These are phyloP conservation scores for Entomophthora muscae DNA, from an alignment of 371 early-diverging fungal species.

Conservation along the genomic window DNA sequence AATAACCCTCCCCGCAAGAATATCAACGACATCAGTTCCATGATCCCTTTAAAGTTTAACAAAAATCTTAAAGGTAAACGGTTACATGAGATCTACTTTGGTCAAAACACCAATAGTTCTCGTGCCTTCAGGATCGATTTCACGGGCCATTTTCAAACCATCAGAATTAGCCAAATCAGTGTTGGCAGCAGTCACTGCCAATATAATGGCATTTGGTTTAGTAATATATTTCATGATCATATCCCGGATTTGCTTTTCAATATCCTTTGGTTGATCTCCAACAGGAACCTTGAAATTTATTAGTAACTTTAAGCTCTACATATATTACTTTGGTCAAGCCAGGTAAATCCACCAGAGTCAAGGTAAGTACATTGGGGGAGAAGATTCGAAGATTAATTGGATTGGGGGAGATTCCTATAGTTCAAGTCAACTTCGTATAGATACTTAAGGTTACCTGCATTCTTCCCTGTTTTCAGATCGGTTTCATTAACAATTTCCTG, in stretches of 20 bases:
- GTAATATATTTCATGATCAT: slow-evolving; percentile 92
- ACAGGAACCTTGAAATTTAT: slow-evolving; percentile 53
- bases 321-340: slow-evolving; percentile 78
- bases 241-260: slow-evolving; percentile 92
- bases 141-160: slow-evolving; percentile 88
- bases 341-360: slow-evolving; percentile 97
- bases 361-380: slow-evolving; percentile 88
- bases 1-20: slow-evolving; percentile 91
- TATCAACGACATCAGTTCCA: slow-evolving; percentile 98
- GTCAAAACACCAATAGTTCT: slow-evolving; percentile 98
- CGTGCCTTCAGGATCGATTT: slow-evolving; percentile 94
- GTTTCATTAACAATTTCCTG: slow-evolving; percentile 88
- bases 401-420: slow-evolving; percentile 59
- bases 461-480: slow-evolving; percentile 80
- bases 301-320: neutral
- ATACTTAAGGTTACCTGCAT: slow-evolving; percentile 31
- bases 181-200: slow-evolving; percentile 96
- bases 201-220: slow-evolving; percentile 90
- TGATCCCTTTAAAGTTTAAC: slow-evolving; percentile 41
- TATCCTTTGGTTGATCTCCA: slow-evolving; percentile 97
- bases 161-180: slow-evolving; percentile 98
- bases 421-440: neutral
- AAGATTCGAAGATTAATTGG: slow-evolving; percentile 93
- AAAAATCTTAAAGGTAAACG: neutral
- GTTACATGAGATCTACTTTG: slow-evolving; percentile 94